Base-by-base conservation (phyloP, 2,329 filamentous ascomycete genomes). In the Xylariales sp. region DNA sequence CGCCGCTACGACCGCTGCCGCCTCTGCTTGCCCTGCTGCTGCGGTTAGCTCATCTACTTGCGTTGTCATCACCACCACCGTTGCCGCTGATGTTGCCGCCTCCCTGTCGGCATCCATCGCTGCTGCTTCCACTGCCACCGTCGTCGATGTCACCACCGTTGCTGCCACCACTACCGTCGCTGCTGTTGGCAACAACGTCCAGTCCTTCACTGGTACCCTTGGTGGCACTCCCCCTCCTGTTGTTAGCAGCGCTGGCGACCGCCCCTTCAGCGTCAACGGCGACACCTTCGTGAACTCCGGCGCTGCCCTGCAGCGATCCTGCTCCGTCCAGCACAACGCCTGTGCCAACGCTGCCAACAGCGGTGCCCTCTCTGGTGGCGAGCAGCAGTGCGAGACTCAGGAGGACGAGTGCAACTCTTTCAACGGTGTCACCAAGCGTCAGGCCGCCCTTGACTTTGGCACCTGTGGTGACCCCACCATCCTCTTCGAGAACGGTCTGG, bases 261-360 rank as follows among this genome's bases (percentile, higher is more conserved):
- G 64, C 13, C 69, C 69, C 37, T 75, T 74, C 54, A 60, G 54
- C 33, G 78, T 78, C 45, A 78, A 72, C 40, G 70, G 67, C 13
- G 68, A 69, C 38, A 76, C 67, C 43, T 82, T 81, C 55, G 61
- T 70, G 5, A 66, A 66, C 46, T 47, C 53, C 8, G 63, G 59
- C 31, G 69, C 66, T 24, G 70, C 70, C 10, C 51, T 70, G 40
- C 60, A 65, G 55, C 67, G 70, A 17, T 69, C 68, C 10, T 73
- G 70, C 51, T 64, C 67, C 40, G 60, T 72, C 27, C 69, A 73
- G 57, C 63, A 72, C 57, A 73, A 73, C 53, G 60, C 62, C 8
- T 73, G 69, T 56, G 60, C 68, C 45, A 66, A 66, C 49, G 68
- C 66, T 12, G 68, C 62, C 53, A 72, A 73, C 62, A 52, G 57